A percentile compares a stretch with the other conserved stretches of the same genome.
Conservation (phyloP, 2,329 filamentous ascomycete species). For the Penicillium sp. region DNA sequence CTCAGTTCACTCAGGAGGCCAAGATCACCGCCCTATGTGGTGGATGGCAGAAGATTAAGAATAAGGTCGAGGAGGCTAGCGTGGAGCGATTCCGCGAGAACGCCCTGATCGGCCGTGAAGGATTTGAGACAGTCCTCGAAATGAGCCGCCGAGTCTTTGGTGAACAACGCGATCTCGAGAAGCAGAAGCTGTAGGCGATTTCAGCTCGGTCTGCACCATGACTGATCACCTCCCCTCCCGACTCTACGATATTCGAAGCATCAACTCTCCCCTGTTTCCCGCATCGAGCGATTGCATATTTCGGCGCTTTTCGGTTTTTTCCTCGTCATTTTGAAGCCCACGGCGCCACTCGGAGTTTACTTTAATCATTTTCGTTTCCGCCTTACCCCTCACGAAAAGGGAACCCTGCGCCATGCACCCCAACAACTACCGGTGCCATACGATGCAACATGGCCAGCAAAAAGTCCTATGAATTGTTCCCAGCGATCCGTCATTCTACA, state of each 20-base stretch:
- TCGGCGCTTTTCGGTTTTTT: slow-evolving; percentile 25
- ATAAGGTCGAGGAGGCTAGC: slow-evolving; percentile 90
- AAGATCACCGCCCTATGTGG: slow-evolving; percentile 93
- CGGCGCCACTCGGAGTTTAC: slow-evolving; percentile 29
- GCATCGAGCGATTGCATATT: slow-evolving; percentile 39
- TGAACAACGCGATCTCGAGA: slow-evolving; percentile 74
- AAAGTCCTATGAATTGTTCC: slow-evolving; percentile 17
- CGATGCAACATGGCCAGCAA: slow-evolving; percentile 12
- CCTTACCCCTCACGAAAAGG: neutral
- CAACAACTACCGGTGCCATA: slow-evolving; percentile 8
- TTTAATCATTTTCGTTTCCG: slow-evolving; percentile 7
- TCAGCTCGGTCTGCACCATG: slow-evolving; percentile 14
- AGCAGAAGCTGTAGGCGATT: slow-evolving; percentile 44
- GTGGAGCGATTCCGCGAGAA: slow-evolving; percentile 91
- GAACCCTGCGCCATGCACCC: slow-evolving; percentile 3
- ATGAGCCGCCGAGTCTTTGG: slow-evolving; percentile 92
- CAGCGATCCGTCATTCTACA: slow-evolving; percentile 8
- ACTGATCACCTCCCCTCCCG: neutral
- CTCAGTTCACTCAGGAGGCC: slow-evolving; percentile 85
- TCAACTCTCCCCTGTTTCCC: slow-evolving; percentile 16
- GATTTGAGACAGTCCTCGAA: slow-evolving; percentile 91
- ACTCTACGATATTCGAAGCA: slow-evolving; percentile 7
- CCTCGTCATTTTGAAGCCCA: slow-evolving; percentile 28
- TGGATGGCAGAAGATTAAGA: slow-evolving; percentile 96
- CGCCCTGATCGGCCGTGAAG: slow-evolving; percentile 84